A percentile compares a stretch with the other conserved stretches of the same genome.
Conservation (phyloP, 306 rosid genomes). For the Sindora glabra region DNA sequence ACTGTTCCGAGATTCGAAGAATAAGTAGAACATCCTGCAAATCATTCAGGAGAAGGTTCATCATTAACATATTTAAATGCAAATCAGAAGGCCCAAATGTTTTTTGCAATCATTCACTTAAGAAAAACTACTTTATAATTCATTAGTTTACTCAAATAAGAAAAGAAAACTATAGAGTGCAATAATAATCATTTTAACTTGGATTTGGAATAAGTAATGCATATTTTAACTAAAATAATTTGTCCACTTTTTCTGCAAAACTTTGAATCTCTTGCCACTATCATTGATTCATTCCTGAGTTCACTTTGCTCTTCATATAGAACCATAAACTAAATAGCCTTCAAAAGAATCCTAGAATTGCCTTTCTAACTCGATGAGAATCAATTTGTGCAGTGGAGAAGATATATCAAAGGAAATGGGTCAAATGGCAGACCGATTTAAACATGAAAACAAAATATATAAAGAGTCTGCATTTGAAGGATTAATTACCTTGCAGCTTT, state of each 20-base stretch:
- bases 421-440: not conserved
- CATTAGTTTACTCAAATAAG: too few relatives aligned
- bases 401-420: too few relatives aligned
- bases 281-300: not conserved
- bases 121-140: too few relatives aligned
- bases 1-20: constrained; percentile 78
- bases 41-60: constrained; percentile 11
- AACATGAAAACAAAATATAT: not conserved
- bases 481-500: constrained; percentile 67
- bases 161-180: too few relatives aligned
- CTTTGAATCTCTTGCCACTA: not conserved
- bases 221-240: too few relatives aligned
- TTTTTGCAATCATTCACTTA: too few relatives aligned
- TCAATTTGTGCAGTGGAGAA: too few relatives aligned
- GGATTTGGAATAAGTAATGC: not conserved
- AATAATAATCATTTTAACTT: too few relatives aligned
- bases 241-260: not conserved
- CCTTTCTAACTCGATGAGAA: not conserved
- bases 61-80: not conserved
- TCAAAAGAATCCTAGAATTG: not conserved
- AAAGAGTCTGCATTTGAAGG: not conserved
- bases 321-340: constrained; percentile 1
- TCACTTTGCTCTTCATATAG: not conserved
- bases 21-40: constrained; percentile 90
- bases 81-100: too few relatives aligned